Conservation (phyloP, 2,329 filamentous ascomycete genomes). For the Camillea tinctor region DNA sequence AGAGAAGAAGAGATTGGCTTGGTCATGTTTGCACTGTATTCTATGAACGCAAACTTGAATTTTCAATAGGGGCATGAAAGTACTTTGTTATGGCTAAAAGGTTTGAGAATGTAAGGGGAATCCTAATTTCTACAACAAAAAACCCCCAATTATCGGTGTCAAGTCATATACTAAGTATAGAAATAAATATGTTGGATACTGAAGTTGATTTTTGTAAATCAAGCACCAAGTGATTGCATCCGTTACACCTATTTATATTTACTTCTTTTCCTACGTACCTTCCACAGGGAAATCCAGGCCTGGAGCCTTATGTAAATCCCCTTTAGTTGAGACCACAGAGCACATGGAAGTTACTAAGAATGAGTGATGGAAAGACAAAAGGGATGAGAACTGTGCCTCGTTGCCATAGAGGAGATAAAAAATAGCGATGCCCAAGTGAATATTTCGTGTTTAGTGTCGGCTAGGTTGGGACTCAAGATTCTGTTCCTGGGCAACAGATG, state of each 20-base stretch:
- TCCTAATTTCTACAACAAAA: too few species aligned
- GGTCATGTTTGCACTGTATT: not conserved
- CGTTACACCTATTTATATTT: not conserved
- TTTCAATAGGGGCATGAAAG: too few species aligned
- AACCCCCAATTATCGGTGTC: too few species aligned
- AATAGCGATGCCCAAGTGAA: not conserved
- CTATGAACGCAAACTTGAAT: not conserved
- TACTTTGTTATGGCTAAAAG: too few species aligned
- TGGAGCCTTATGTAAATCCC: not conserved
- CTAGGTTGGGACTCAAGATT: not conserved
- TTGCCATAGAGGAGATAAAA: not conserved
- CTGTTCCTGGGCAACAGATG: not conserved
- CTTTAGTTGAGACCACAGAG: not conserved
- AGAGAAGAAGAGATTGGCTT: not conserved
- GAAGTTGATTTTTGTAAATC: not conserved
- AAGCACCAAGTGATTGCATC: not conserved
- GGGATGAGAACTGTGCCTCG: not conserved
- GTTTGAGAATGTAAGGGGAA: too few species aligned
- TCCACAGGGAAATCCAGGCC: not conserved
- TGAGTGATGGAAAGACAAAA: not conserved
- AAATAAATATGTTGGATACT: not conserved
- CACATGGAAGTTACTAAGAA: not conserved
- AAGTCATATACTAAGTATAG: not conserved
- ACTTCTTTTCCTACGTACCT: not conserved
- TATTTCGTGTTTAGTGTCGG: not conserved